These are phyloP conservation scores for Globisporangium parvum DNA, from an alignment of 352 stramenopile genomes.

Conservation along the genomic window DNA sequence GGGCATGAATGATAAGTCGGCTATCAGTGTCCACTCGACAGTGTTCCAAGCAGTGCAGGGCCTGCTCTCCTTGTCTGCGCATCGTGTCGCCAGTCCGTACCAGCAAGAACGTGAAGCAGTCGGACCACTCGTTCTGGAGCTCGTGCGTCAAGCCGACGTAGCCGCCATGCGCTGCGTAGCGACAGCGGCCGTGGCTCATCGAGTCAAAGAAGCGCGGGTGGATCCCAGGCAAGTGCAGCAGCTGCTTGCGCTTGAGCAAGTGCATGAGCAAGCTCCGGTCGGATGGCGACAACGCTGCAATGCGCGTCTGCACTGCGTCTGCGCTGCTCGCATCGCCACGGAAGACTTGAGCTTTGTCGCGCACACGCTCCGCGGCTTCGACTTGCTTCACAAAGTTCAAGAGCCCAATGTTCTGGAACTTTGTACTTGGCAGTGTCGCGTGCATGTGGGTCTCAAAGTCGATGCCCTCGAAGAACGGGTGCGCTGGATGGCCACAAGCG, in stretches of 20 bases:
- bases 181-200: conserved; percentile 39
- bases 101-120: conserved; percentile 65
- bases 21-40: not conserved
- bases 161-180: conserved; percentile 40
- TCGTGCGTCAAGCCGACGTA: conserved; percentile 65
- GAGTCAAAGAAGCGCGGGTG: conserved; percentile 71
- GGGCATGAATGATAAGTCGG: too few species aligned
- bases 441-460: conserved; percentile 65
- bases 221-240: conserved; percentile 62
- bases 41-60: too few species aligned
- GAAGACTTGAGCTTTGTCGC: conserved; percentile 16
- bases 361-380: conserved; percentile 28
- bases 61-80: not conserved
- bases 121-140: conserved; percentile 71
- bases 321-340: conserved; percentile 2
- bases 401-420: conserved; percentile 38
- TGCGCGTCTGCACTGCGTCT: conserved; percentile 21
- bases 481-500: conserved; percentile 21
- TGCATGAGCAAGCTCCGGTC: conserved; percentile 64
- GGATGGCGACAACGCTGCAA: conserved; percentile 23
- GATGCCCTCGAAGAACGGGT: conserved; percentile 68
- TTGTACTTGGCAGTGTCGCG: conserved; percentile 19
- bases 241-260: conserved; percentile 63
- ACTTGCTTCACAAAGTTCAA: conserved; percentile 45
- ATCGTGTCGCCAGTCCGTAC: conserved; percentile 14